Percentiles rank a stretch among this genome's conserved stretches.
Evolutionary conservation across 371 early-diverging fungal genomes (phyloP).

Genomic region (Saksenaea vasiformis): DNA sequence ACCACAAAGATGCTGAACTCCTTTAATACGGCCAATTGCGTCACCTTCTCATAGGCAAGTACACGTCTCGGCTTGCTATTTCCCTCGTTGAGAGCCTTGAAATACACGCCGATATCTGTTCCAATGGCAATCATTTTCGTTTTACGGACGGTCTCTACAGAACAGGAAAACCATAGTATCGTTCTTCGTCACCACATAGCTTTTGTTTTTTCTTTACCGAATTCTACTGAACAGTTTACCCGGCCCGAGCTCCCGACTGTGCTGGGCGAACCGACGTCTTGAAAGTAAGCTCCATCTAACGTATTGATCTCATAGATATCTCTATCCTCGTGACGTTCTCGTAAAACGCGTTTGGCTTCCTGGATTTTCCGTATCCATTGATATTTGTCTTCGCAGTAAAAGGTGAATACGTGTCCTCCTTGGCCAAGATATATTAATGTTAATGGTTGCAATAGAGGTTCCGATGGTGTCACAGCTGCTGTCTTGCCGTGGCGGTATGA

Average conservation of each 20-base stretch:
- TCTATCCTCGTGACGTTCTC: conserved; percentile 20
- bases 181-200: neutral
- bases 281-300: conserved; percentile 16
- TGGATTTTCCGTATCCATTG: conserved; percentile 79
- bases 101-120: conserved; percentile 75
- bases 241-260: conserved; percentile 23
- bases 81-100: conserved; percentile 8
- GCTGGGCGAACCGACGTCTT: neutral
- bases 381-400: conserved; percentile 57
- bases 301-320: conserved; percentile 58
- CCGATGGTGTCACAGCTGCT: neutral
- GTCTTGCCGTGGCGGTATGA: neutral
- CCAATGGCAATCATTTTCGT: conserved; percentile 55
- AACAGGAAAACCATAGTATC: neutral
- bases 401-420: conserved; percentile 15
- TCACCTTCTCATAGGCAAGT: conserved; percentile 15
- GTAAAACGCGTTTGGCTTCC: conserved; percentile 52
- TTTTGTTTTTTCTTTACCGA: conserved; percentile 16
- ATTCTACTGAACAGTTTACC: conserved; percentile 66
- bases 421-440: conserved; percentile 21
- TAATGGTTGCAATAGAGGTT: neutral
- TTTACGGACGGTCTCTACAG: neutral
- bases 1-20: conserved; percentile 25
- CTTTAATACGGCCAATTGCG: conserved; percentile 26
- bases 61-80: conserved; percentile 10